Conservation (phyloP, 2,329 filamentous ascomycete genomes). For the Microdochium bolleyi region DNA sequence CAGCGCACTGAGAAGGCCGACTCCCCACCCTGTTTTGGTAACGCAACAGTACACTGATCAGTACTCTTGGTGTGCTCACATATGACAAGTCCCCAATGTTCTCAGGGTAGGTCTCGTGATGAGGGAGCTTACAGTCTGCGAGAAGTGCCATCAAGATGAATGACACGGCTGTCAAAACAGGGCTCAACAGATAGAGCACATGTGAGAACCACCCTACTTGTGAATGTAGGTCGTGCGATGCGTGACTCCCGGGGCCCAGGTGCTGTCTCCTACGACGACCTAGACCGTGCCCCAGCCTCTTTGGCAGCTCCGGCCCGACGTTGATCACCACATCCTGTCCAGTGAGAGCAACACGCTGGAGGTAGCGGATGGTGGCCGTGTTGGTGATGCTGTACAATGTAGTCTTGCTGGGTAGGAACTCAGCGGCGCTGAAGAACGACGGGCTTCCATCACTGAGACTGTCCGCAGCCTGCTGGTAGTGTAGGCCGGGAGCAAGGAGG, state of each 20-base stretch:
- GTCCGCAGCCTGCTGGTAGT: constrained; percentile 51
- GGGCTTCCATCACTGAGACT: constrained; percentile 34
- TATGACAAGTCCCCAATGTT: too few species aligned
- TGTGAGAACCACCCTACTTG: constrained; percentile 39
- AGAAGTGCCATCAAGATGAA: constrained; percentile 36
- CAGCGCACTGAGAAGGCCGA: constrained; percentile 37
- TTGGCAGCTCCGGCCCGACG: constrained; percentile 47
- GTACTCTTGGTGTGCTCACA: too few species aligned
- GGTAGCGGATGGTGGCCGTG: constrained; percentile 42
- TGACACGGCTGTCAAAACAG: constrained; percentile 35
- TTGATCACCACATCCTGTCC: constrained; percentile 49
- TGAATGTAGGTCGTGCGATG: constrained; percentile 4
- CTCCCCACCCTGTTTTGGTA: constrained; percentile 33
- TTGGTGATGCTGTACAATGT: constrained; percentile 33
- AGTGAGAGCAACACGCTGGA: constrained; percentile 46
- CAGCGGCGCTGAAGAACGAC: constrained; percentile 31
- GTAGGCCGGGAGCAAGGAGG: constrained; percentile 51
- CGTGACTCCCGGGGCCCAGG: constrained; percentile 12
- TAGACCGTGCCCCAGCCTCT: constrained; percentile 13
- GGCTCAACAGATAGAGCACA: constrained; percentile 37
- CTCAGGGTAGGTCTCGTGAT: too few species aligned
- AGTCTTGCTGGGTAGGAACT: constrained; percentile 19
- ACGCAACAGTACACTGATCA: constrained; percentile 1
- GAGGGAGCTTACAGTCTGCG: constrained; percentile 30
- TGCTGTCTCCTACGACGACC: constrained; percentile 16